Evolutionary conservation across 2,329 filamentous ascomycete genomes (phyloP).

Genomic region (Venturia pyrina): DNA sequence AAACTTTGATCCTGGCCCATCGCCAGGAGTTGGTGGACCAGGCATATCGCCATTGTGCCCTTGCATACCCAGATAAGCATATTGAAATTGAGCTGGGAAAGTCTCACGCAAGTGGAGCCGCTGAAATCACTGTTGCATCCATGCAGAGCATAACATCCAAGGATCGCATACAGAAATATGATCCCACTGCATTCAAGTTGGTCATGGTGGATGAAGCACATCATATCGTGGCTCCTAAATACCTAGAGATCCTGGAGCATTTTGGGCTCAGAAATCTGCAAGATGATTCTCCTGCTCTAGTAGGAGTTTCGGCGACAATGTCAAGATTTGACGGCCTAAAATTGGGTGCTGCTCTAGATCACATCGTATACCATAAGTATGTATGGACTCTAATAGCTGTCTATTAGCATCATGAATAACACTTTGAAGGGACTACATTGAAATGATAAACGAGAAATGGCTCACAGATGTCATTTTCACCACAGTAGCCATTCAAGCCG

Average conservation of each 20-base stretch:
- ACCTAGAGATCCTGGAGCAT: slow-evolving; percentile 65
- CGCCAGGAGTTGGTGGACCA: slow-evolving; percentile 90
- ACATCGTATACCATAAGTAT: slow-evolving; percentile 85
- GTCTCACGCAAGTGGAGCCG: slow-evolving; percentile 62
- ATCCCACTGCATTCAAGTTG: slow-evolving; percentile 72
- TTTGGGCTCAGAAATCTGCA: slow-evolving; percentile 52
- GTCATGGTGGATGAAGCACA: slow-evolving; percentile 93
- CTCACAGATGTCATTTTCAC: slow-evolving; percentile 88
- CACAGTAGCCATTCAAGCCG: slow-evolving; percentile 73
- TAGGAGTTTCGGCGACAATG: slow-evolving; percentile 81
- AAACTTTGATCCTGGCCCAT: slow-evolving; percentile 86
- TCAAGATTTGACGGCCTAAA: slow-evolving; percentile 75
- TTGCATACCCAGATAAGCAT: slow-evolving; percentile 67
- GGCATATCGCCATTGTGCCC: slow-evolving; percentile 72
- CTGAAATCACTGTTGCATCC: slow-evolving; percentile 91
- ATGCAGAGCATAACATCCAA: slow-evolving; percentile 73
- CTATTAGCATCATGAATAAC: background rate
- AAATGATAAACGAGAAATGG: slow-evolving; percentile 85
- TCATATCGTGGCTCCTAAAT: slow-evolving; percentile 80
- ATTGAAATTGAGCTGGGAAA: slow-evolving; percentile 91
- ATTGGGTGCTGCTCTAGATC: slow-evolving; percentile 77
- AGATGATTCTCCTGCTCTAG: slow-evolving; percentile 51
- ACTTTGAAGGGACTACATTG: slow-evolving; percentile 49
- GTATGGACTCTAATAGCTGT: slow-evolving; percentile 11
- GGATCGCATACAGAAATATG: slow-evolving; percentile 70